A percentile compares a stretch with the other conserved stretches of the same genome.
Evolutionary conservation across 352 stramenopile species (phyloP).

Genomic region (Globisporangium orthogonon): DNA sequence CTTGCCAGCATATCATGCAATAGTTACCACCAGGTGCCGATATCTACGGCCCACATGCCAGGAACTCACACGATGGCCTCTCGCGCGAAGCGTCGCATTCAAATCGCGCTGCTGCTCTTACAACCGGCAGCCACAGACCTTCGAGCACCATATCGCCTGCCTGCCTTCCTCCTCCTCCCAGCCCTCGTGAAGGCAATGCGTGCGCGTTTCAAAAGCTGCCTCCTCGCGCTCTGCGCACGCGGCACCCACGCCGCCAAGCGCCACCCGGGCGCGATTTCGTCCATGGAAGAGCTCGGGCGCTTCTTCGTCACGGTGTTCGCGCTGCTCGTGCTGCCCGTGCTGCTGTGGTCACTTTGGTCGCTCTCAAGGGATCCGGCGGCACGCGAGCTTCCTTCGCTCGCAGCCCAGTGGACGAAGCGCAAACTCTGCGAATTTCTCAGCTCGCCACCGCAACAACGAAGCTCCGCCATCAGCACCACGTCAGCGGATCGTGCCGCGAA

Average conservation of each 20-base stretch:
- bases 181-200: too few species aligned
- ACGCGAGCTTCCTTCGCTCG: conserved; percentile 19
- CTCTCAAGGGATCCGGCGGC: conserved; percentile 21
- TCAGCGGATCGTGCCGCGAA: background rate
- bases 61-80: too few species aligned
- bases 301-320: conserved; percentile 31
- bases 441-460: conserved; percentile 1
- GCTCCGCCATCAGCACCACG: background rate
- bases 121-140: background rate
- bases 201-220: background rate
- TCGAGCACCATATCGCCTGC: background rate
- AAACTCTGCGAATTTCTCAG: conserved; percentile 23
- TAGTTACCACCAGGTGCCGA: too few species aligned
- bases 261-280: conserved; percentile 21
- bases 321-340: conserved; percentile 28
- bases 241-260: conserved; percentile 1
- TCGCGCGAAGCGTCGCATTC: too few species aligned
- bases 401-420: conserved; percentile 21
- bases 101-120: too few species aligned
- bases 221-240: background rate
- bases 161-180: too few species aligned
- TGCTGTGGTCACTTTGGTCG: conserved; percentile 24
- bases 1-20: too few species aligned
- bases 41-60: too few species aligned
- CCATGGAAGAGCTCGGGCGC: conserved; percentile 37